These are phyloP conservation scores for Exserohilum rostratum DNA, from an alignment of 2,329 filamentous ascomycete genomes.

Conservation along the genomic window DNA sequence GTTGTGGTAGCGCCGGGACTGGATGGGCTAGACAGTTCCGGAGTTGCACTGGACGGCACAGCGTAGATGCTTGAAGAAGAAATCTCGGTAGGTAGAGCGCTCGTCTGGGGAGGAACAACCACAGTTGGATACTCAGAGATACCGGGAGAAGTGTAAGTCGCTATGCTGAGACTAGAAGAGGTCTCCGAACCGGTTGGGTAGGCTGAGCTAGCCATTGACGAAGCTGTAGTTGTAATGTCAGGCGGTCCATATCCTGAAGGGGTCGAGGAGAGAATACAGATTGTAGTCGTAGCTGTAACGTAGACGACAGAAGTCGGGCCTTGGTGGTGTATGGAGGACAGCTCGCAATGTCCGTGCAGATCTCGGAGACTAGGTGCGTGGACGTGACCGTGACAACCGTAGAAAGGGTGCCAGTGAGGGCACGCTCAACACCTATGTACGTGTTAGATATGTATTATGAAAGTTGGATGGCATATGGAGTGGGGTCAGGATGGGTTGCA, in stretches of 20 bases:
- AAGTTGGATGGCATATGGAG: background rate
- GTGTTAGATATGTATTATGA: conserved; percentile 11
- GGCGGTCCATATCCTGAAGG: conserved; percentile 21
- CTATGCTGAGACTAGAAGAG: conserved; percentile 15
- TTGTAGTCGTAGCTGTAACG: conserved; percentile 50
- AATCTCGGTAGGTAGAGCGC: conserved; percentile 3
- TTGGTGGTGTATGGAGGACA: conserved; percentile 47
- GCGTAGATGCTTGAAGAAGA: conserved; percentile 6
- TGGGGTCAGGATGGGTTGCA: background rate
- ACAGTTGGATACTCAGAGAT: conserved; percentile 5
- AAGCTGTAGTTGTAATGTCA: conserved; percentile 7
- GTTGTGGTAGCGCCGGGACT: conserved; percentile 5
- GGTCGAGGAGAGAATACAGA: conserved; percentile 44
- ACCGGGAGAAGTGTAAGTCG: conserved; percentile 1
- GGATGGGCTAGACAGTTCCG: background rate
- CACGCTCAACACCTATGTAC: conserved; percentile 17
- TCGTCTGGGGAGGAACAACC: conserved; percentile 13
- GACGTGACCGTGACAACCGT: conserved; percentile 50
- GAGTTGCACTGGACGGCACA: background rate
- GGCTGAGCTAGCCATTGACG: conserved; percentile 9
- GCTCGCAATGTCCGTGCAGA: conserved; percentile 41
- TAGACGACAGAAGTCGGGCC: conserved; percentile 46
- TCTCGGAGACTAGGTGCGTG: conserved; percentile 49
- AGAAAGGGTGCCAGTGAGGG: conserved; percentile 36
- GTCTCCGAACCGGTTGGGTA: conserved; percentile 6